A percentile compares a stretch with the other conserved stretches of the same genome.
phyloP scores from a whole-genome alignment of 345 rosid genomes.

The Excoecaria agallocha region DNA sequence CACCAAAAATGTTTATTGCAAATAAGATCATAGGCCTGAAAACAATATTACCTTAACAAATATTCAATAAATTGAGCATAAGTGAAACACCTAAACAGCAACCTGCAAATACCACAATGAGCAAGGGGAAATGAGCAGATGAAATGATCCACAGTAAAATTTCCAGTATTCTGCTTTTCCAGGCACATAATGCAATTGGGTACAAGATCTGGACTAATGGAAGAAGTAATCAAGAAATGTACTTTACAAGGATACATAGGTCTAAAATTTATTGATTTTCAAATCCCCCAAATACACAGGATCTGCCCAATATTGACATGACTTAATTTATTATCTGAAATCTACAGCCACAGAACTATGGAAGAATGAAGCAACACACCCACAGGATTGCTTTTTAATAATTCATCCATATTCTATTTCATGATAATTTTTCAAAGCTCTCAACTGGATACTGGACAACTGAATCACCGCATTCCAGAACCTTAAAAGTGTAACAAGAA shows the following conservation, averaged over 20 bases:
- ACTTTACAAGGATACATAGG: background rate
- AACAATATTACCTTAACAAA: constrained; percentile 14
- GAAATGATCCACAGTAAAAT: constrained; percentile 5
- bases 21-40: background rate
- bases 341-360: too few relatives aligned
- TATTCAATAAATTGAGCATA: constrained; percentile 1
- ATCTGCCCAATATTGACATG: too few relatives aligned
- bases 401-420: too few relatives aligned
- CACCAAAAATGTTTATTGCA: background rate
- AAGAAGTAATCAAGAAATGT: background rate
- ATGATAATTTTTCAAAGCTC: too few relatives aligned
- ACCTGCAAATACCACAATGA: constrained; percentile 26
- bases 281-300: too few relatives aligned
- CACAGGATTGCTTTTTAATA: too few relatives aligned
- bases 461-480: too few relatives aligned
- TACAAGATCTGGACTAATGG: background rate
- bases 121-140: background rate
- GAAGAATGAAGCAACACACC: too few relatives aligned
- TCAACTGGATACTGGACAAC: too few relatives aligned
- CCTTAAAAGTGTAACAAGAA: too few relatives aligned
- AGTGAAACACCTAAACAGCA: constrained; percentile 15
- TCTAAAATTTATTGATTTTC: background rate
- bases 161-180: background rate
- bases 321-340: too few relatives aligned
- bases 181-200: background rate